Evolutionary conservation across 2,329 filamentous ascomycete species (phyloP), one percentile per base, ranked within the genome.

Genomic region (Cucurbitaria berberidis): DNA sequence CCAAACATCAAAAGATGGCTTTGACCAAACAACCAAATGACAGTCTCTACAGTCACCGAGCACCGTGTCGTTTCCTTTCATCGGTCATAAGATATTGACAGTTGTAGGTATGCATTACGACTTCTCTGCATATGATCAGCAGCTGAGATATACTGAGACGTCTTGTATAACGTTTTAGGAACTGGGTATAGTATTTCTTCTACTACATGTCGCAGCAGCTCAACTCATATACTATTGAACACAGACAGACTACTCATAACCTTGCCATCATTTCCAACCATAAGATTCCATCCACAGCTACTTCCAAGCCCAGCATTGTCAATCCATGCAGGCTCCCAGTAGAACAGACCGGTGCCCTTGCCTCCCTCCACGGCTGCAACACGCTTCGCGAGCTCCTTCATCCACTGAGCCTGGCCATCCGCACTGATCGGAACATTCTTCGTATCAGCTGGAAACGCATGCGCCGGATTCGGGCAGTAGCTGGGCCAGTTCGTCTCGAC

Each of bases 301-400:
- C 86, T 88, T 1, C 87, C 87, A 45, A 90, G 72, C 0, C 73
- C 81, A 10, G 82, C 81, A 72, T 89, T 90, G 36, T 85, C 78
- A 57, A 90, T 78, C 87, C 87, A 91, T 0, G 84, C 85, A 0
- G 87, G 87, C 69, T 91, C 88, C 88, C 88, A 91, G 61, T 90
- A 91, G 57, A 87, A 90, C 7, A 91, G 39, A 0, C 87, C 89
- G 4, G 72, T 24, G 1, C 70, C 71, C 49, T 77, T 72, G 0
- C 86, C 86, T 1, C 81, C 80, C 1, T 72, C 77, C 0, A 85
- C 81, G 1, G 74, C 79, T 1, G 77, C 75, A 0, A 90, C 81
- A 1, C 85, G 76, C 1, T 76, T 76, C 0, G 86, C 86, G 16
- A 91, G 79, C 51, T 82, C 75, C 70, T 84, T 77, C 47, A 91